These are phyloP conservation scores for Cornus kousa DNA, from an alignment of 148 eudicot species.

Conservation along the genomic window DNA sequence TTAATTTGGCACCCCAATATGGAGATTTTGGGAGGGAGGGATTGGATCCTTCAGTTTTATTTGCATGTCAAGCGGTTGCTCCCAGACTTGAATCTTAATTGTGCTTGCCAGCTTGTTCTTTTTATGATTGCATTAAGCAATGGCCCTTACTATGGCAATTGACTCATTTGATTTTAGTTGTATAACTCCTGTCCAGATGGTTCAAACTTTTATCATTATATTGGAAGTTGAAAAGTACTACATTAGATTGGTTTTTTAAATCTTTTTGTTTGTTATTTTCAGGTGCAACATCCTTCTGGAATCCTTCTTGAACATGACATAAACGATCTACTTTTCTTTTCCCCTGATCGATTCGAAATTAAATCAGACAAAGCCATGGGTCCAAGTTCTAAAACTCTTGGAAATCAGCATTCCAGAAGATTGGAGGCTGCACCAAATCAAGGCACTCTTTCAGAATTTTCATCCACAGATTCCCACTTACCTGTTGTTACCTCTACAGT, in stretches of 20 bases:
- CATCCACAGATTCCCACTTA: constrained; percentile 25
- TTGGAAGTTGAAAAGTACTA: not conserved
- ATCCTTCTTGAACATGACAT: constrained; percentile 52
- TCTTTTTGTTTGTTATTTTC: constrained; percentile 8
- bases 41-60: too few relatives aligned
- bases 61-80: too few relatives aligned
- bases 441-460: constrained; percentile 30
- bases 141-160: not conserved
- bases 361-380: constrained; percentile 27
- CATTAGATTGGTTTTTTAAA: too few relatives aligned
- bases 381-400: constrained; percentile 27
- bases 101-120: not conserved
- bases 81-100: not conserved
- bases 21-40: too few relatives aligned
- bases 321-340: constrained; percentile 38
- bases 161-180: not conserved
- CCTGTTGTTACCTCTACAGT: constrained; percentile 41
- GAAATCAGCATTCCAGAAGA: constrained; percentile 30
- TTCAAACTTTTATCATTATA: not conserved
- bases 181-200: constrained; percentile 1
- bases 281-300: constrained; percentile 47
- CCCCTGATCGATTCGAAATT: constrained; percentile 40
- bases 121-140: not conserved
- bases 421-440: constrained; percentile 29
- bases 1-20: not conserved